Evolutionary conservation across 441 rosid species (phyloP).

Genomic region (Adansonia madagascariensis): DNA sequence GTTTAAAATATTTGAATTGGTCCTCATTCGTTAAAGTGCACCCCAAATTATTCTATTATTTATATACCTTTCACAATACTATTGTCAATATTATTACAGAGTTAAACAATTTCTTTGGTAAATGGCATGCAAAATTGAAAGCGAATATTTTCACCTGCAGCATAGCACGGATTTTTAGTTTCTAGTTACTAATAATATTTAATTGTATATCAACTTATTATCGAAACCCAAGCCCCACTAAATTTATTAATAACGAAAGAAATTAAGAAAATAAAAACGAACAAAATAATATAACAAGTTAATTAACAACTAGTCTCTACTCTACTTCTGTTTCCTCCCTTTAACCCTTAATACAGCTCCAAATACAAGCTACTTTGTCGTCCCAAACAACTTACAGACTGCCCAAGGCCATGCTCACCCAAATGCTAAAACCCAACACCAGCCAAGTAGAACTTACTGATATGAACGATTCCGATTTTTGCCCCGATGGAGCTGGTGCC

Average conservation of each 20-base stretch:
- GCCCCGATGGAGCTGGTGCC: constrained; percentile 30
- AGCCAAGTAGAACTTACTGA: constrained; percentile 20
- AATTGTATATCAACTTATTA: neutral
- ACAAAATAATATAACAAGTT: constrained; percentile 1
- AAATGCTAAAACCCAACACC: constrained; percentile 6
- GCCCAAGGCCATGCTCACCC: constrained; percentile 10
- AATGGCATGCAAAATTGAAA: no score
- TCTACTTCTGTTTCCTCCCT: neutral
- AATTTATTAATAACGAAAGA: neutral
- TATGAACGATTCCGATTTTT: constrained; percentile 39
- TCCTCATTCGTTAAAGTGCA: no score
- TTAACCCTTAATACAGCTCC: neutral
- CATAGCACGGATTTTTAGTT: no score
- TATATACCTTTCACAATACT: no score
- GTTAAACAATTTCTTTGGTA: no score
- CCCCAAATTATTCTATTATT: no score
- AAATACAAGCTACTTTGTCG: neutral
- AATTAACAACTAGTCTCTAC: neutral
- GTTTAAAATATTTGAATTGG: no score
- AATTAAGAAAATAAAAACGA: neutral
- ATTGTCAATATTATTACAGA: no score
- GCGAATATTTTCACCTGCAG: no score
- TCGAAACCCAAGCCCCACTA: neutral
- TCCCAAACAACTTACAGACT: neutral
- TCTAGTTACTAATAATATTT: neutral